phyloP scores from a whole-genome alignment of 208 protist genomes.

The Strigomonas culicis region DNA sequence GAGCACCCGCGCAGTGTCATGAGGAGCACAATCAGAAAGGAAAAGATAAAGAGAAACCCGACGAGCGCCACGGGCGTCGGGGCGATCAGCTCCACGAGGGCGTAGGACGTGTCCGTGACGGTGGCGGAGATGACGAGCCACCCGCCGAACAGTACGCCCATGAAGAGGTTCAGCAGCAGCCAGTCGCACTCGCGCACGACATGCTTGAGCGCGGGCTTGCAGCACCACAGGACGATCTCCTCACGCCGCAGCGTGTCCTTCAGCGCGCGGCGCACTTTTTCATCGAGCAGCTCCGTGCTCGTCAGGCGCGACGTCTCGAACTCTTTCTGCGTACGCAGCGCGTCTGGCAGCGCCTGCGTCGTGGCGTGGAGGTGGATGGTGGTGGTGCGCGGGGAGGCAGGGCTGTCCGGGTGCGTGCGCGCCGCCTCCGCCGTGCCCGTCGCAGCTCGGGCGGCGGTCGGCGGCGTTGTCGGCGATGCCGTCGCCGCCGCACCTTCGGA shows the following conservation, averaged over 20 bases:
- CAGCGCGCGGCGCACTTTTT: slow-evolving; percentile 25
- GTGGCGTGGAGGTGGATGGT: too few relatives aligned
- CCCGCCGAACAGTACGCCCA: slow-evolving; percentile 32
- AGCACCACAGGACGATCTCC: slow-evolving; percentile 51
- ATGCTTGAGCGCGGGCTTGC: slow-evolving; percentile 27
- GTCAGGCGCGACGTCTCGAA: slow-evolving; percentile 48
- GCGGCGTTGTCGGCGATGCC: too few relatives aligned
- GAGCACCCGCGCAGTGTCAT: slow-evolving; percentile 28
- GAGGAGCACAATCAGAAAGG: slow-evolving; percentile 33
- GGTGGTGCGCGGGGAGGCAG: too few relatives aligned
- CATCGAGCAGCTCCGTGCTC: slow-evolving; percentile 29
- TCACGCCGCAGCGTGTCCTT: slow-evolving; percentile 30
- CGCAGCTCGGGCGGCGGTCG: too few relatives aligned
- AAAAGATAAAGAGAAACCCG: slow-evolving; percentile 23
- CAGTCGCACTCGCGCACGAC: slow-evolving; percentile 45
- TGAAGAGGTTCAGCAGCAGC: slow-evolving; percentile 35
- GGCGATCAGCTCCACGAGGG: slow-evolving; percentile 31
- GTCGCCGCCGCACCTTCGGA: too few relatives aligned
- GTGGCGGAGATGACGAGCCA: slow-evolving; percentile 44
- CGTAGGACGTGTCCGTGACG: slow-evolving; percentile 26
- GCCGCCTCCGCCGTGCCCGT: too few relatives aligned
- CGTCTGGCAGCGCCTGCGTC: slow-evolving; percentile 10
- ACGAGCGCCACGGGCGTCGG: slow-evolving; percentile 31
- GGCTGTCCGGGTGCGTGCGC: too few relatives aligned
- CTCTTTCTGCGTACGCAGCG: slow-evolving; percentile 26